Evolutionary conservation across 2,329 filamentous ascomycete species (phyloP), one percentile per base, ranked within the genome.

Genomic region (Lachnellula hyalina): DNA sequence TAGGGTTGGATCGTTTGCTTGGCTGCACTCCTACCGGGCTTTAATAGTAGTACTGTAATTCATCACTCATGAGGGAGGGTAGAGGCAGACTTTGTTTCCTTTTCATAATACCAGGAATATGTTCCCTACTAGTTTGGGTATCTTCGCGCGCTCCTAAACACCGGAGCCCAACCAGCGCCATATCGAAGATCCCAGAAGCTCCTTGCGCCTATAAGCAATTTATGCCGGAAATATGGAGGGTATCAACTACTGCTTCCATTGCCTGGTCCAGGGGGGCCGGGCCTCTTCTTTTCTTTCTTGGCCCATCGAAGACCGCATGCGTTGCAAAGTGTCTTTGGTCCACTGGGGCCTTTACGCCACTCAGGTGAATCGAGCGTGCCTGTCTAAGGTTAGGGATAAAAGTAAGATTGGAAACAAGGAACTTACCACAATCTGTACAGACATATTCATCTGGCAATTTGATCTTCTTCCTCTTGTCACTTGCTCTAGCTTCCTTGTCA

Each of bases 321-420:
- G 74, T 97, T 97, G 73, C 93, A 97, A 12, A 97, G 75, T 8
- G 93, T 96, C 72, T 97, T 96, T 1, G 92, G 92, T 2, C 93
- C 93, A 59, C 83, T 90, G 0, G 93, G 93, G 0, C 93, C 93
- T 71, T 96, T 96, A 59, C 93, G 81, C 93, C 93, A 97, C 75
- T 97, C 93, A 0, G 93, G 93, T 15, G 90, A 96, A 68, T 96
- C 92, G 41, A 95, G 79, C 0, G 90, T 96, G 35, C 82, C 83
- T 86, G 15, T 55, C 35, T 11, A 17, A 28, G 11, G 25, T 60
- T 47, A 57, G 55, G 11, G 11, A 51, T 17, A 12, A 3, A 45
- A 40, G n/a, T 51, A 42, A 41, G 7, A 34, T 14, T 14, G 40
- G 28, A 25, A 25, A 41, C 35, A 8, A 28, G 44, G 54, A 53